Base-by-base conservation (phyloP, 257 asterid species). In the Salvia splendens region DNA sequence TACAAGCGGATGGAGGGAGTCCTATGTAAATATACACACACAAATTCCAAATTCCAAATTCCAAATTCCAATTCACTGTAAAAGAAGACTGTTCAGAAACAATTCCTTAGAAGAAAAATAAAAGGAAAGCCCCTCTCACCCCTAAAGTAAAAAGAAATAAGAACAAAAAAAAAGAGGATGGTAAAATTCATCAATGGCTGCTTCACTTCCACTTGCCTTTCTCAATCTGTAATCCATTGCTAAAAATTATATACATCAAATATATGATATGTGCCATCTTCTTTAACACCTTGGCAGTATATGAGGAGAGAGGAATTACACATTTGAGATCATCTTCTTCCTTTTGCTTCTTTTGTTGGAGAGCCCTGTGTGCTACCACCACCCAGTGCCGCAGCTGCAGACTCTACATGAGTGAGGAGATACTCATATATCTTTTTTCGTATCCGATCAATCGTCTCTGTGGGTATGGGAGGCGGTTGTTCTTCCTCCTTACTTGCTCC, bases 351-450 rank as follows among this genome's bases (percentile, higher is more conserved):
- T 6, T 43, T 50, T 32, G 79, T 70, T 41, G 85, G 82, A 45
- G 85, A 72, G 11, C 81, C 20, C 69, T 84, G 92, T 6, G 88
- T 32, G 48, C 89, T 80, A 32, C 90, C 84, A 24, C 30, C 30
- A 45, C 96, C 97, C 69, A 90, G 92, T 35, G 96, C 99, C 15
- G 95, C 95, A 3, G 99, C 99, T 32, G 97, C 97, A 61, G 96
- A 90, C 69, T 93, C 99, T 0, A 93, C 97, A 15, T 93, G 99
- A 0, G 96, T 93, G 50, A 93, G 97, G 69, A 93, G 95, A 77
- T 93, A 93, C 80, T 90, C 99, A 3, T 93, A 93, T 30, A 90
- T 93, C 88, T 90, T 93, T 82, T 93, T 93, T 57, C 99, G 77
- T 72, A 93, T 90, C 81, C 97, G 83, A 57, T 90, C 95, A 0